phyloP scores from a whole-genome alignment of 1,139 yeast species.

The Petasospora rhodanensis region DNA sequence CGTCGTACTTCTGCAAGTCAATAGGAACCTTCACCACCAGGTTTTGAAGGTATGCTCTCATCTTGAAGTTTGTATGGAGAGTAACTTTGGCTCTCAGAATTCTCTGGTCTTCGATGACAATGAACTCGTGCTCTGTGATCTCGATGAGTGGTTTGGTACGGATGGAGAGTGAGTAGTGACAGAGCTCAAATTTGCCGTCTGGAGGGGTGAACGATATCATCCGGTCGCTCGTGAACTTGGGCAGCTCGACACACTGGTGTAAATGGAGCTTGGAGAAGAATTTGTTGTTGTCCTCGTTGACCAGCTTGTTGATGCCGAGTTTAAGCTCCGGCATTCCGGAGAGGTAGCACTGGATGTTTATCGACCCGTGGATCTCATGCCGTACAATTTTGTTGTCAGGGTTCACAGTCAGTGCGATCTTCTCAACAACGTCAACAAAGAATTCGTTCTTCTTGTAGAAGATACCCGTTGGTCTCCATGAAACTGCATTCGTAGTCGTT shows the following conservation, averaged over 20 bases:
- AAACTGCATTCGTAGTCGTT: constrained; percentile 66
- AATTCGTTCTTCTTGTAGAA: constrained; percentile 73
- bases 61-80: constrained; percentile 55
- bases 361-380: constrained; percentile 60
- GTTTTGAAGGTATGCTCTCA: constrained; percentile 55
- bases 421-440: constrained; percentile 68
- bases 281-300: constrained; percentile 12
- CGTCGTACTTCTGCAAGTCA: constrained; percentile 31
- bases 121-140: constrained; percentile 34
- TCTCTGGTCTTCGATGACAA: constrained; percentile 27
- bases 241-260: constrained; percentile 75
- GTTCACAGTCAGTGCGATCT: constrained; percentile 59
- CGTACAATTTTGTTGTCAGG: constrained; percentile 47
- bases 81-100: constrained; percentile 37
- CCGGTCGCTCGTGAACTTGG: constrained; percentile 49
- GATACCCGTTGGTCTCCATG: constrained; percentile 85
- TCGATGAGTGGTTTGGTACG: constrained; percentile 22
- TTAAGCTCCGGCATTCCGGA: constrained; percentile 76
- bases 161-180: constrained; percentile 38
- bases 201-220: constrained; percentile 72
- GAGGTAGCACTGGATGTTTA: constrained; percentile 61
- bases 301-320: constrained; percentile 57
- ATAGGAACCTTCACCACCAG: constrained; percentile 60
- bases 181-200: constrained; percentile 66
- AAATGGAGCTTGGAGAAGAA: constrained; percentile 50